phyloP scores from a whole-genome alignment of 345 rosid species.

The Ricinus communis region DNA sequence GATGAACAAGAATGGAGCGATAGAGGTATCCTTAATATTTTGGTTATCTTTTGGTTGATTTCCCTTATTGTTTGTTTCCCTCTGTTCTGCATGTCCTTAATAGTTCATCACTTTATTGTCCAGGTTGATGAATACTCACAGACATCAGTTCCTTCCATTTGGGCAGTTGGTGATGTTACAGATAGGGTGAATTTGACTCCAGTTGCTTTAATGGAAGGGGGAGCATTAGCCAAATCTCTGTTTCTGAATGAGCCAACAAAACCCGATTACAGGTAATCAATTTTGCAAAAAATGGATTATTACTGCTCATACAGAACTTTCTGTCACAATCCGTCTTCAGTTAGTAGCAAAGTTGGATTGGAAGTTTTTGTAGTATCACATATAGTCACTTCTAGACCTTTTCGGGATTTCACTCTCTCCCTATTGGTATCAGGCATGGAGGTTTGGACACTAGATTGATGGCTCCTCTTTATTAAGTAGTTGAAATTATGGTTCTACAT shows the following conservation, averaged over 20 bases:
- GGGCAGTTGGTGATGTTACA: constrained; percentile 98
- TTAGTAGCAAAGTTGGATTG: not conserved
- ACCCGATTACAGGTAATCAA: constrained; percentile 74
- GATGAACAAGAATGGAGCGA: constrained; percentile 75
- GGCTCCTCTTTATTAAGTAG: not conserved
- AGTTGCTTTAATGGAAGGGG: constrained; percentile 99
- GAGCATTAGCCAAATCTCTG: constrained; percentile 84
- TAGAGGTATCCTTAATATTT: constrained; percentile 51
- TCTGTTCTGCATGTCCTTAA: constrained; percentile 1
- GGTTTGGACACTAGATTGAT: not conserved
- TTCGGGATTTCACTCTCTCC: not conserved
- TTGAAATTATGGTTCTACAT: not conserved
- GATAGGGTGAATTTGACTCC: constrained; percentile 95
- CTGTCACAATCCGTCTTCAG: no score
- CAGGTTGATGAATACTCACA: constrained; percentile 90
- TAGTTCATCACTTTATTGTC: constrained; percentile 23
- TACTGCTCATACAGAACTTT: not conserved
- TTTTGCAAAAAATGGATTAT: constrained; percentile 8
- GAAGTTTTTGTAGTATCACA: not conserved
- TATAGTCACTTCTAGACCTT: not conserved
- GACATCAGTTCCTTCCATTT: constrained; percentile 86
- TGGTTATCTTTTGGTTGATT: constrained; percentile 15
- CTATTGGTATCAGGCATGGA: not conserved
- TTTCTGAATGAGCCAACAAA: constrained; percentile 77
- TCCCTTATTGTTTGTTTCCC: not conserved